Conservation (phyloP, 2,329 filamentous ascomycete species). For the Clonostachys rosea region DNA sequence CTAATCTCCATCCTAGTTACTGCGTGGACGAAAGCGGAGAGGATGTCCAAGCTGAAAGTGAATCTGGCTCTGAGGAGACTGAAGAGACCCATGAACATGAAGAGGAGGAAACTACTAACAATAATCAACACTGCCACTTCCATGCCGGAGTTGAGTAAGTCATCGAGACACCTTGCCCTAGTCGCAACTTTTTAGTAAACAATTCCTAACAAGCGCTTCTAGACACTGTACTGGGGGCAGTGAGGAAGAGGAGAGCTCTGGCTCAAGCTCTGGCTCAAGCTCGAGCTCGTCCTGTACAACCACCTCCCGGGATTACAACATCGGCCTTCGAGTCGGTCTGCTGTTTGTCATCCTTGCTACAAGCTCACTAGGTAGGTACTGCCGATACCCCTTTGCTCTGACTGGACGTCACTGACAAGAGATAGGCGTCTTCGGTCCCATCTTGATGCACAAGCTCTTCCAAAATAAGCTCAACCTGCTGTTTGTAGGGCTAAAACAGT, state of each 20-base stretch:
- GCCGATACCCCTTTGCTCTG: not conserved
- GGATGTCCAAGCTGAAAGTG: slow-evolving; percentile 52
- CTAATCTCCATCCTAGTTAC: slow-evolving; percentile 35
- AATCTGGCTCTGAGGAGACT: slow-evolving; percentile 14
- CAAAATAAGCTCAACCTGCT: slow-evolving; percentile 40
- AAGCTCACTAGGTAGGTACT: slow-evolving; percentile 62
- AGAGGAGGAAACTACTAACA: slow-evolving; percentile 8
- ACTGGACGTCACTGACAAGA: not conserved
- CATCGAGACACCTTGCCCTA: not conserved
- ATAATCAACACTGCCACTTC: slow-evolving; percentile 59
- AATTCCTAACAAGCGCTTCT: slow-evolving; percentile 3
- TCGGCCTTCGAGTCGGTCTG: slow-evolving; percentile 64
- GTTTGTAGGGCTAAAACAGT: slow-evolving; percentile 66
- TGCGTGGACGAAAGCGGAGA: slow-evolving; percentile 56
- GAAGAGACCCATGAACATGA: slow-evolving; percentile 10
- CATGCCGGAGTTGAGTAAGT: slow-evolving; percentile 71
- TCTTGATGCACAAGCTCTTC: slow-evolving; percentile 56
- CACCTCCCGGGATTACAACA: slow-evolving; percentile 54
- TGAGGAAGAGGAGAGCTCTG: slow-evolving; percentile 10
- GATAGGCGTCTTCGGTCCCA: slow-evolving; percentile 58
- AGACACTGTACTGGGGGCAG: slow-evolving; percentile 54
- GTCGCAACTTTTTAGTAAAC: slow-evolving; percentile 5
- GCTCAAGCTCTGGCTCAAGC: not conserved
- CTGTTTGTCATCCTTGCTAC: slow-evolving; percentile 69
- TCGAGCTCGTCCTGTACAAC: slow-evolving; percentile 35